Percentiles rank a stretch among this genome's conserved stretches.
These are phyloP conservation scores for Sextonia rubra DNA, from an alignment of 164 flowering plant genomes.

Conservation along the genomic window DNA sequence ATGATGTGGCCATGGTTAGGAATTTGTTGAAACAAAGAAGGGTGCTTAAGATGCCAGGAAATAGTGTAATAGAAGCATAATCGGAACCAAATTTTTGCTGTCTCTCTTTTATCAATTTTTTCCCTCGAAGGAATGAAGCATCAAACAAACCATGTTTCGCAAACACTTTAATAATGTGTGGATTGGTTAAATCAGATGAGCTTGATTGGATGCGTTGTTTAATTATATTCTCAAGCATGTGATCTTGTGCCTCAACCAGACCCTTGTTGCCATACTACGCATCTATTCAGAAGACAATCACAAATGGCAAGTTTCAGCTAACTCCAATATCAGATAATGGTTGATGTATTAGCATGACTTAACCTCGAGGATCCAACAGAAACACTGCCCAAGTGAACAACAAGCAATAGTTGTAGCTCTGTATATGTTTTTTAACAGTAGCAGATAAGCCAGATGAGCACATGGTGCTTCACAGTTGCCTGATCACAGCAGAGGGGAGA, in stretches of 20 bases:
- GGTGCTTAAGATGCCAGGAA: slow-evolving; percentile 30
- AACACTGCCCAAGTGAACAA: background rate
- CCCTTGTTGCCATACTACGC: background rate
- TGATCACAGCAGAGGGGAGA: background rate
- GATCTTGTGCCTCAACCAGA: background rate
- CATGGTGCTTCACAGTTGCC: background rate
- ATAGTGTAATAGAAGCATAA: slow-evolving; percentile 17
- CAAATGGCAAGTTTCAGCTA: no score
- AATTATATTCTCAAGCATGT: background rate
- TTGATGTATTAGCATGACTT: background rate
- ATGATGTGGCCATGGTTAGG: slow-evolving; percentile 24
- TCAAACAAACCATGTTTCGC: background rate
- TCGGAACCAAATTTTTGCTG: background rate
- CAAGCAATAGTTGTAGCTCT: background rate
- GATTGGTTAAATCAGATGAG: background rate
- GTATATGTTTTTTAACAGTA: background rate
- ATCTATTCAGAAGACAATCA: no score
- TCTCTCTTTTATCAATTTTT: background rate
- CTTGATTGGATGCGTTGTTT: background rate
- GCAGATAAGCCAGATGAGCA: background rate
- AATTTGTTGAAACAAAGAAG: slow-evolving; percentile 22
- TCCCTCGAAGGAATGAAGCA: background rate
- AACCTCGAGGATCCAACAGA: background rate
- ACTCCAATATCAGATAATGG: no score
- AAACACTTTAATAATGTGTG: background rate